These are phyloP conservation scores for Pleurostoma richardsiae DNA, from an alignment of 2,329 filamentous ascomycete species.

Conservation along the genomic window DNA sequence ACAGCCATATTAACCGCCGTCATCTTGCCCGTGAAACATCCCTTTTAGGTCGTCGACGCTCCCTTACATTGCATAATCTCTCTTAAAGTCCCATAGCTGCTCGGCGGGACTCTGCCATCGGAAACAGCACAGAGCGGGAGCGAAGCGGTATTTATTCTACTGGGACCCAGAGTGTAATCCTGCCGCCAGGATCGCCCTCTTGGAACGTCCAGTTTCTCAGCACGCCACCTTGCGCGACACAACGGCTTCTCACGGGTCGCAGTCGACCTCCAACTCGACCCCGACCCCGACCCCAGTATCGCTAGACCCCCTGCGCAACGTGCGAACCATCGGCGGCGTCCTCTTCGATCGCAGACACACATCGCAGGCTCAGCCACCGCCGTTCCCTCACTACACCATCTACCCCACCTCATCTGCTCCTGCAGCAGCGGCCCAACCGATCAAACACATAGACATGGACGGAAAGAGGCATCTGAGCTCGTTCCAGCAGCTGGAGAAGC, in stretches of 20 bases:
- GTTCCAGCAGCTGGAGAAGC: constrained; percentile 98
- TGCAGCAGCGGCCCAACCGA: constrained; percentile 1
- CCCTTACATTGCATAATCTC: no score
- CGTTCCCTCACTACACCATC: constrained; percentile 19
- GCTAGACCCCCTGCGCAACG: constrained; percentile 18
- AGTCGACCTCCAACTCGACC: constrained; percentile 5
- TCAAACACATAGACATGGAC: constrained; percentile 59
- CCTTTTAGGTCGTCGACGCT: no score
- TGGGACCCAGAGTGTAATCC: no score
- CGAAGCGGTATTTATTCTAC: no score
- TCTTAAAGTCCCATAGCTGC: no score
- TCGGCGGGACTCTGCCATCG: no score
- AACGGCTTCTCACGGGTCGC: constrained; percentile 17
- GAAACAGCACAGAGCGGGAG: no score
- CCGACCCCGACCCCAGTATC: constrained; percentile 14
- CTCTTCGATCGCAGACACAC: constrained; percentile 33
- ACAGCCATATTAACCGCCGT: no score
- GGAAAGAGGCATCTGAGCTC: constrained; percentile 89
- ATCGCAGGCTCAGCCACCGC: constrained; percentile 23
- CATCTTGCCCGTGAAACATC: no score
- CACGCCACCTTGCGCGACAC: not conserved
- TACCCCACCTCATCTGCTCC: constrained; percentile 8
- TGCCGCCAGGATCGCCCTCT: no score
- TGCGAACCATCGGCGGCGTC: constrained; percentile 29
- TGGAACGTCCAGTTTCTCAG: no score